A percentile compares a stretch with the other conserved stretches of the same genome.
Evolutionary conservation across 2,329 filamentous ascomycete genomes (phyloP).

Genomic region (Venturia pyrina): DNA sequence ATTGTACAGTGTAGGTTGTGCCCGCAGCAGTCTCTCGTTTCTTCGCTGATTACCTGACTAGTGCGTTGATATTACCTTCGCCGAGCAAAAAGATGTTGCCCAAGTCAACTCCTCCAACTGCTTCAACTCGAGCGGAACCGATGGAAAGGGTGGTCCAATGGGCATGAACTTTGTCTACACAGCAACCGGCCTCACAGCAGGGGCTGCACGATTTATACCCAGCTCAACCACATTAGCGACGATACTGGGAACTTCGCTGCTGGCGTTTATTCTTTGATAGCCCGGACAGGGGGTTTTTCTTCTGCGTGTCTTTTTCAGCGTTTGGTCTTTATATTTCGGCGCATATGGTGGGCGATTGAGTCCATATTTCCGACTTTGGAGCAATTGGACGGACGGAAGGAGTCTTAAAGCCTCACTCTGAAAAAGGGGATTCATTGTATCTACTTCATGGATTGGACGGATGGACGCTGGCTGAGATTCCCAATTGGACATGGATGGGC

Average conservation of each 20-base stretch:
- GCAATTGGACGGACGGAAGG: not conserved
- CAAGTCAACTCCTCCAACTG: conserved; percentile 12
- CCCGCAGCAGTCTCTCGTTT: not conserved
- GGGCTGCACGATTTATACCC: conserved; percentile 5
- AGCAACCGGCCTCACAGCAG: conserved; percentile 8
- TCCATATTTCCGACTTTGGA: not conserved
- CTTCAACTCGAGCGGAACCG: conserved; percentile 13
- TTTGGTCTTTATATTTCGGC: not conserved
- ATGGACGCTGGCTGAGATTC: not conserved
- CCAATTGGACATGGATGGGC: not conserved
- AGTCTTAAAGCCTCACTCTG: not conserved
- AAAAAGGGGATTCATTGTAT: not conserved
- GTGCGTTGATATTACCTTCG: conserved; percentile 51
- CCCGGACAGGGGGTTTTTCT: not conserved
- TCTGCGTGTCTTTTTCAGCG: not conserved
- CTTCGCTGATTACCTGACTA: conserved; percentile 27
- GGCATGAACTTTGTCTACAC: conserved; percentile 14
- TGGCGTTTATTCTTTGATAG: not conserved
- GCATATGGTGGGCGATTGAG: not conserved
- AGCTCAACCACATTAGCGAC: conserved; percentile 2
- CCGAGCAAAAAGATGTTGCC: conserved; percentile 11
- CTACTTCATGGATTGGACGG: not conserved
- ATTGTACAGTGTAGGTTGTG: conserved; percentile 59
- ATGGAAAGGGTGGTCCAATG: conserved; percentile 11
- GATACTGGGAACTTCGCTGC: not conserved